Percentiles rank a stretch among this genome's conserved stretches.
Evolutionary conservation across 83 land plant species (phyloP).

Genomic region (Picea abies): DNA sequence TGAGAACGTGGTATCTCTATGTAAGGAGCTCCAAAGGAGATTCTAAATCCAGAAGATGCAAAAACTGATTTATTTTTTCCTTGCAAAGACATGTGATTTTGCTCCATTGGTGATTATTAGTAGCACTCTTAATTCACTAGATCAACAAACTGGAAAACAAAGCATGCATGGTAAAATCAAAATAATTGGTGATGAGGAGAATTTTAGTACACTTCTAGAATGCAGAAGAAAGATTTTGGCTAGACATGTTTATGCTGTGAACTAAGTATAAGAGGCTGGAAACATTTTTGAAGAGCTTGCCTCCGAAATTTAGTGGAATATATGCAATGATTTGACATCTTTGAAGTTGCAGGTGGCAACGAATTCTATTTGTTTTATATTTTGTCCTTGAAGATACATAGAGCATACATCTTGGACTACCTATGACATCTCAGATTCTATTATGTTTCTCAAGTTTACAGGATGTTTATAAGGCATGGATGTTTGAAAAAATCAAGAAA

Average conservation of each 20-base stretch:
- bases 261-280: not conserved
- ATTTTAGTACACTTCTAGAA: constrained; percentile 9
- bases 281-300: not conserved
- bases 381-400: too few species aligned
- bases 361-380: too few species aligned
- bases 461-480: too few species aligned
- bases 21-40: constrained; percentile 25
- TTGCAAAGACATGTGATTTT: constrained; percentile 40
- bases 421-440: too few species aligned
- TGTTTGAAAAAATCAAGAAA: too few species aligned
- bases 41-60: constrained; percentile 30
- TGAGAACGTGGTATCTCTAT: constrained; percentile 1
- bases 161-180: not conserved
- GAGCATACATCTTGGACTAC: too few species aligned
- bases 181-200: not conserved
- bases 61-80: constrained; percentile 34
- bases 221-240: constrained; percentile 1
- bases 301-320: too few species aligned
- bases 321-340: too few species aligned
- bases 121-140: not conserved
- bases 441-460: too few species aligned
- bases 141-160: not conserved
- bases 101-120: constrained; percentile 36
- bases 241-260: constrained; percentile 8
- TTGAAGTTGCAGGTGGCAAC: too few species aligned